Evolutionary conservation across 192 early-diverging fungal species (phyloP).

Genomic region (Spizellomyces punctatus): DNA sequence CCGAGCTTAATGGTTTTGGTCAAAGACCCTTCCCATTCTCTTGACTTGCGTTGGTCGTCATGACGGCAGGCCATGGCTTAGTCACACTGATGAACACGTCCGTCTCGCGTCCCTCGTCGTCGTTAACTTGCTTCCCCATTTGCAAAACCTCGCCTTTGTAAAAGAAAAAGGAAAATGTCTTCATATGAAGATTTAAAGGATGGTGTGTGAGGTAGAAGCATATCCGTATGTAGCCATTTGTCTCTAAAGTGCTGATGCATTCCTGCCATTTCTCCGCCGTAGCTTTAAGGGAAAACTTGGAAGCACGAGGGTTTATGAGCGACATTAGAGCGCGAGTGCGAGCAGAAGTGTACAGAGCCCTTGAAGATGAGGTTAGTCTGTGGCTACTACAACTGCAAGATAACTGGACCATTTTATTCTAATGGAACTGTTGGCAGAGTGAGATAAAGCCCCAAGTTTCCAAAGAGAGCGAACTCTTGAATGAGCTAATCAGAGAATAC

Average conservation of each 20-base stretch:
- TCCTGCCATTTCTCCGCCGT: not conserved
- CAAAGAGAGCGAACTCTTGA: conserved; percentile 41
- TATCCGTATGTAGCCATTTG: too few species aligned
- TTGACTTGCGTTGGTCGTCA: too few species aligned
- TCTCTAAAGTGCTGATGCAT: not conserved
- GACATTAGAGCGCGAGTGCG: conserved; percentile 41
- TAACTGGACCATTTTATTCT: conserved; percentile 6
- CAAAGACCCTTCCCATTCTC: too few species aligned
- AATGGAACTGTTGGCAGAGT: too few species aligned
- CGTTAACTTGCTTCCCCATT: too few species aligned
- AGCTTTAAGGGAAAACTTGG: conserved; percentile 40
- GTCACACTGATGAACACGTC: too few species aligned
- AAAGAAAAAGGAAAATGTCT: too few species aligned
- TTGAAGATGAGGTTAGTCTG: conserved; percentile 37
- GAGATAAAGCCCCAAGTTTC: conserved; percentile 8
- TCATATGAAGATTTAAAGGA: conserved; percentile 38
- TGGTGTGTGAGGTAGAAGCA: too few species aligned
- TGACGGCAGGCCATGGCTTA: too few species aligned
- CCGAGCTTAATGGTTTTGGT: too few species aligned
- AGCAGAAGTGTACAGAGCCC: conserved; percentile 43
- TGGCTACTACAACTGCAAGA: not conserved
- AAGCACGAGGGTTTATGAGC: conserved; percentile 33
- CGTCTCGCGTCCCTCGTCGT: too few species aligned
- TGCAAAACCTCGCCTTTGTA: too few species aligned
- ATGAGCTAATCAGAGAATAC: conserved; percentile 51